Evolutionary conservation across 192 early-diverging fungal genomes (phyloP), one percentile per base, ranked within the genome.

Genomic region (Mortierella claussenii): DNA sequence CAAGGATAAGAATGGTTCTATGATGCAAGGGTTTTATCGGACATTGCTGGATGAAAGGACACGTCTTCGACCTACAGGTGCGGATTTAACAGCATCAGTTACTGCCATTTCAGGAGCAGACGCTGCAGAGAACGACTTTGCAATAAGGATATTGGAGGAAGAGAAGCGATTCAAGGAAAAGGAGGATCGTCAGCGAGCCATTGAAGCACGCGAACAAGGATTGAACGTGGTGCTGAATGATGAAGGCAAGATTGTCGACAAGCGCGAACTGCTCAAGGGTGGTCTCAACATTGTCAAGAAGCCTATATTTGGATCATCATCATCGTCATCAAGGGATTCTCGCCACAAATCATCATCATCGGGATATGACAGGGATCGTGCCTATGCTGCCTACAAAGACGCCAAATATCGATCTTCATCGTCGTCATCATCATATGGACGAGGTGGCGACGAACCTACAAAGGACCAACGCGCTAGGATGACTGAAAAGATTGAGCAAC

Each of bases 221-320:
- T 62, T 80, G 57, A 60, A 82, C 5, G 83, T 92, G 5, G 55
- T 59, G 1, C 11, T 92, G 43, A 94, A 94, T 67, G 93, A 92
- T 33, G 86, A 87, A 15, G 83, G 89, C 11, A 82, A 92, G 37
- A 79, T 94, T 27, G 88, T 94, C 12, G 91, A 94, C 70, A 93
- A 93, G 67, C 82, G 91, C 10, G 81, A 90, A 27, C 71, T 94
- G 8, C 79, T 94, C 13, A 64, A 78, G 8, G 89, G 88, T 54
- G 93, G 93, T 8, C 83, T 94, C 32, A 94, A 94, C 53, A 64
- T 94, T 5, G 65, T 79, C 17, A 80, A 80, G 30, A 82, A 76
- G 37, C n/a, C n/a, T n/a, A n/a, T n/a, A n/a, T n/a, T n/a, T n/a
- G 3, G 26, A 23, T 40, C 51, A 21, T 49, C 60, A 3, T 52